Evolutionary conservation across 2,329 filamentous ascomycete genomes (phyloP), one percentile per base, ranked within the genome.

Genomic region (Diatrype stigma): DNA sequence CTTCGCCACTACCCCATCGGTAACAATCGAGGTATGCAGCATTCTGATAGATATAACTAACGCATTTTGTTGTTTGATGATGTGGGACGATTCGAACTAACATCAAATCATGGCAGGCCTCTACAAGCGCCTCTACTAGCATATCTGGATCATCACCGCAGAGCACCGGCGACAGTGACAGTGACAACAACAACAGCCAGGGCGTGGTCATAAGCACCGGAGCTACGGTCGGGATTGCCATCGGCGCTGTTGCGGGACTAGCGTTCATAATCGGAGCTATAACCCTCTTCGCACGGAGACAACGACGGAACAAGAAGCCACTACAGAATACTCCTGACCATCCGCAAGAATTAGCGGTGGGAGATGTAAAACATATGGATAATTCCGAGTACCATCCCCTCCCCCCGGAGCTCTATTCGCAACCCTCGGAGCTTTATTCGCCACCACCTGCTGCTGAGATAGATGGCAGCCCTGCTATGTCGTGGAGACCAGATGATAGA

Each of bases 231-330:
- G 54, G 54, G 6, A 50, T 54, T 16, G 47, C 35, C 11, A 30
- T 56, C n/a, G 49, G 46, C n/a, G 49, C 19, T 3, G 7, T 55
- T n/a, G 49, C 23, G 1, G 53, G 42, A 5, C 1, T 54, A 12
- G 2, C 21, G 30, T 3, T 12, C 8, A 14, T 47, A 4, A 42
- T 16, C 6, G 44, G 22, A 6, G 19, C 22, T n/a, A 17, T 42
- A 1, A 21, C 32, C 30, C 19, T 38, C 17, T 47, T 28, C 40
- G 22, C 22, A 6, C 40, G 40, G 21, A 23, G 22, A 44, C 40
- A 23, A 7, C 40, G 40, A 16, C 40, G 22, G 6, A 23, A 44
- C 26, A 30, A 30, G 26, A 30, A 30, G 6, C 26, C 10, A 30
- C 10, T 30, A 30, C 26, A 5, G 10, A 30, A 6, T 10, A 5